Conservation (phyloP, 2,329 filamentous ascomycete genomes). For the Ophiosphaerella herpotricha region DNA sequence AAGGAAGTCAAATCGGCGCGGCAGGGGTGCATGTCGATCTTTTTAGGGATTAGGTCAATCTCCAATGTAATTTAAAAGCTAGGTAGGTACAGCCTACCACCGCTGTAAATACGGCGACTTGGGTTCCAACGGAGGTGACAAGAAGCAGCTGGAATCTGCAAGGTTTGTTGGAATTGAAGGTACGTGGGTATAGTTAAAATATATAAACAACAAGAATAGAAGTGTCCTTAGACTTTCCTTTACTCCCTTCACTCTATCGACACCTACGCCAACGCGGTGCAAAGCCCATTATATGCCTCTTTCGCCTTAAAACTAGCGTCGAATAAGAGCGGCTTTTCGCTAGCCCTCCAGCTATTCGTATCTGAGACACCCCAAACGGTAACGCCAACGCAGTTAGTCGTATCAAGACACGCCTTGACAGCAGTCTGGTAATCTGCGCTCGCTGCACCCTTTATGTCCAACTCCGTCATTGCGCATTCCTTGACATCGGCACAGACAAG, state of each 20-base stretch:
- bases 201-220: too few species aligned
- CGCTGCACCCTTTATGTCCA: conserved; percentile 66
- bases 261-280: conserved; percentile 13
- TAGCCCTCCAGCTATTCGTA: conserved; percentile 49
- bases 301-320: conserved; percentile 50
- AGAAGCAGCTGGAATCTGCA: too few species aligned
- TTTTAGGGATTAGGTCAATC: too few species aligned
- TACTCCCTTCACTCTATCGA: neutral
- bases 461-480: conserved; percentile 69
- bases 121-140: too few species aligned
- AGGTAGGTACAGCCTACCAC: too few species aligned
- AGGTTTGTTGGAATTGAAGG: too few species aligned
- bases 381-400: conserved; percentile 66
- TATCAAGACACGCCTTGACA: conserved; percentile 60
- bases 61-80: too few species aligned
- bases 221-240: neutral
- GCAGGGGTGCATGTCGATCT: too few species aligned
- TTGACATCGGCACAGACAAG: conserved; percentile 57
- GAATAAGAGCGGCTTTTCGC: conserved; percentile 48
- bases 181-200: too few species aligned
- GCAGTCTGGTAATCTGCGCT: conserved; percentile 62
- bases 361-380: conserved; percentile 64
- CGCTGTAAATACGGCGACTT: too few species aligned
- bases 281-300: conserved; percentile 42
- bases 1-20: too few species aligned